These are phyloP conservation scores for Bothriochloa decipiens DNA, from an alignment of 176 grass and related monocot species.

Conservation along the genomic window DNA sequence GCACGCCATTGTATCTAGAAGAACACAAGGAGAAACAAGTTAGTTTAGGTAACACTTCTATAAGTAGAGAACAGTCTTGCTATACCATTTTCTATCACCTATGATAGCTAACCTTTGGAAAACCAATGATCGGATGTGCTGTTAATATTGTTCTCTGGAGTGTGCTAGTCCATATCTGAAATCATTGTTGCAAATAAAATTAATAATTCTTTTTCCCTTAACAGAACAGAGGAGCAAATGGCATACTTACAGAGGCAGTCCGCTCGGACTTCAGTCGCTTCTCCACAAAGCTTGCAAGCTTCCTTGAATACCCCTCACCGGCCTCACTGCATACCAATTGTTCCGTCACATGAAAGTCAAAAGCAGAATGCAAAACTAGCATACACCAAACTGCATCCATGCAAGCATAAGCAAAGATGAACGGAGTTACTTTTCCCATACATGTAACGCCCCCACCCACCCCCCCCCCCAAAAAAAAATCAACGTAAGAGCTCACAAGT, in stretches of 20 bases:
- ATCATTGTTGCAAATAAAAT: constrained; percentile 21
- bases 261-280: constrained; percentile 88
- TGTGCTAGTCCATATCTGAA: constrained; percentile 99
- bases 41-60: constrained; percentile 21
- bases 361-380: not conserved
- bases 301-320: constrained; percentile 80
- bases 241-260: constrained; percentile 86
- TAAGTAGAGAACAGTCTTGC: constrained; percentile 24
- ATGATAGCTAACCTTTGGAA: constrained; percentile 81
- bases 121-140: constrained; percentile 84
- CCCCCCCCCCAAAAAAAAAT: no score
- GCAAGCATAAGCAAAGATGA: not conserved
- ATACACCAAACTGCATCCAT: not conserved
- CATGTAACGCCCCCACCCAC: no score
- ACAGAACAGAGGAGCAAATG: constrained; percentile 29
- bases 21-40: constrained; percentile 39
- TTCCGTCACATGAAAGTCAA: constrained; percentile 35
- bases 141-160: constrained; percentile 96
- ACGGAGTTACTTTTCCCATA: not conserved
- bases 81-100: constrained; percentile 31
- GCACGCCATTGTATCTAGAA: constrained; percentile 99
- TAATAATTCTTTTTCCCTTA: constrained; percentile 24
- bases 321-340: constrained; percentile 65
- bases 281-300: constrained; percentile 95
- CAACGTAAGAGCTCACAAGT: no score